These are phyloP conservation scores for Sapria himalayana DNA, from an alignment of 345 rosid species.

Conservation along the genomic window DNA sequence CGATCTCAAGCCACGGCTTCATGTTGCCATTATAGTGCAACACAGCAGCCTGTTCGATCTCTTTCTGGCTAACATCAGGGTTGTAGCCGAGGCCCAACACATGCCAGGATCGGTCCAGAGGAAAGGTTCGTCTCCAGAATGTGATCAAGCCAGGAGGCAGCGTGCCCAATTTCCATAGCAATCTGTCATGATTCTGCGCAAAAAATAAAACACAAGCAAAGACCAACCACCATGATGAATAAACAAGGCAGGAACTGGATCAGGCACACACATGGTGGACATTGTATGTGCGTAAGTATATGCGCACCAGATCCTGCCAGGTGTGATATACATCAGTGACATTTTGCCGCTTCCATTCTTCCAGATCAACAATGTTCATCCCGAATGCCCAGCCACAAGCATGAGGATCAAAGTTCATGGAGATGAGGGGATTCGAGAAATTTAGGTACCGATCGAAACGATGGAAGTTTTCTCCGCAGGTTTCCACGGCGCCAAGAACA, in stretches of 20 bases:
- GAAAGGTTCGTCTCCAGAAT: constrained; percentile 42
- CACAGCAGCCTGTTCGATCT: constrained; percentile 52
- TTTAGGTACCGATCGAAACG: constrained; percentile 93
- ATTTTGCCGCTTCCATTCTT: constrained; percentile 72
- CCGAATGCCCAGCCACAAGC: constrained; percentile 99
- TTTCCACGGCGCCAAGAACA: constrained; percentile 97
- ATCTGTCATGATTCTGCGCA: constrained; percentile 55
- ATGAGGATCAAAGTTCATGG: constrained; percentile 68
- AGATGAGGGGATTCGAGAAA: constrained; percentile 84
- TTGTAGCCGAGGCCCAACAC: constrained; percentile 80
- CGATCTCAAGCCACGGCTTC: constrained; percentile 88
- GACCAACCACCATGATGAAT: too few species aligned
- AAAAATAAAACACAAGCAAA: constrained; percentile 8
- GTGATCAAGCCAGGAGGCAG: constrained; percentile 59
- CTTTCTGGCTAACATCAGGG: constrained; percentile 46
- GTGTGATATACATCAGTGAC: constrained; percentile 73
- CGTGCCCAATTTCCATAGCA: constrained; percentile 66
- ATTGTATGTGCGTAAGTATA: too few species aligned
- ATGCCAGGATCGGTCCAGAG: constrained; percentile 44
- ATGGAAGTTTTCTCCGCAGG: constrained; percentile 92
- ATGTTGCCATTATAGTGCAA: constrained; percentile 70
- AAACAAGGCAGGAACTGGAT: too few species aligned
- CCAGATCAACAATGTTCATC: constrained; percentile 84
- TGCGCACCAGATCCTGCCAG: constrained; percentile 93
- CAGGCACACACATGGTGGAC: too few species aligned